These are phyloP conservation scores for Argentina anserina DNA, from an alignment of 306 rosid species.

Conservation along the genomic window DNA sequence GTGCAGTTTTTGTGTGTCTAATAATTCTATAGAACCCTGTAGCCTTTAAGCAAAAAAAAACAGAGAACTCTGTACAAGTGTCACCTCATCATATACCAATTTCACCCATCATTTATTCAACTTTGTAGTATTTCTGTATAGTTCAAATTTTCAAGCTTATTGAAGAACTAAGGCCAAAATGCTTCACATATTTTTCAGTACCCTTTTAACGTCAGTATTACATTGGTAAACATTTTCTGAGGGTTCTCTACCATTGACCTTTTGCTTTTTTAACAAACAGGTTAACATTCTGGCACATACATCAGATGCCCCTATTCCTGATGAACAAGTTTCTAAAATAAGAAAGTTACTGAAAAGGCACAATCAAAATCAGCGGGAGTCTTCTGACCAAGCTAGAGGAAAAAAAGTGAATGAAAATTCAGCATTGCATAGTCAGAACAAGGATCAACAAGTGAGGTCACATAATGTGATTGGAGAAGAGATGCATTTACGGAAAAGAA, in stretches of 20 bases:
- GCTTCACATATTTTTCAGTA: not conserved
- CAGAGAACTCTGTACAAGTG: not conserved
- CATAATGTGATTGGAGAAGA: slow-evolving; percentile 39
- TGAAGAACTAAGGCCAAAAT: not conserved
- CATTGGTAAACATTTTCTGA: not conserved
- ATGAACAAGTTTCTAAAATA: slow-evolving; percentile 68
- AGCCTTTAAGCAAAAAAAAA: too few relatives aligned
- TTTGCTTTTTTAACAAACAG: slow-evolving; percentile 45
- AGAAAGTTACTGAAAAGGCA: slow-evolving; percentile 70
- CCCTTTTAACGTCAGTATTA: not conserved
- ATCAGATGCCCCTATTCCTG: slow-evolving; percentile 62
- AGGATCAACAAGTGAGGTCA: slow-evolving; percentile 28
- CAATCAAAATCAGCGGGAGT: slow-evolving; percentile 43
- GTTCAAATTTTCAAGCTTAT: not conserved
- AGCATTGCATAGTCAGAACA: slow-evolving; percentile 34
- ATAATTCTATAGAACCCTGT: not conserved
- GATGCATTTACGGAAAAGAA: slow-evolving; percentile 56
- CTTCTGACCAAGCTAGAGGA: slow-evolving; percentile 34
- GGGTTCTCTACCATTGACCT: slow-evolving; percentile 24
- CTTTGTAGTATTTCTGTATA: not conserved
- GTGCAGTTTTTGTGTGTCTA: slow-evolving; percentile 5
- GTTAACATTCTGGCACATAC: slow-evolving; percentile 84
- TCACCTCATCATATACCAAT: not conserved
- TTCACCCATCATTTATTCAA: not conserved
- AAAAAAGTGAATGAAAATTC: slow-evolving; percentile 35